phyloP scores from a whole-genome alignment of 2,329 filamentous ascomycete species.

The Verticillium nubilum region DNA sequence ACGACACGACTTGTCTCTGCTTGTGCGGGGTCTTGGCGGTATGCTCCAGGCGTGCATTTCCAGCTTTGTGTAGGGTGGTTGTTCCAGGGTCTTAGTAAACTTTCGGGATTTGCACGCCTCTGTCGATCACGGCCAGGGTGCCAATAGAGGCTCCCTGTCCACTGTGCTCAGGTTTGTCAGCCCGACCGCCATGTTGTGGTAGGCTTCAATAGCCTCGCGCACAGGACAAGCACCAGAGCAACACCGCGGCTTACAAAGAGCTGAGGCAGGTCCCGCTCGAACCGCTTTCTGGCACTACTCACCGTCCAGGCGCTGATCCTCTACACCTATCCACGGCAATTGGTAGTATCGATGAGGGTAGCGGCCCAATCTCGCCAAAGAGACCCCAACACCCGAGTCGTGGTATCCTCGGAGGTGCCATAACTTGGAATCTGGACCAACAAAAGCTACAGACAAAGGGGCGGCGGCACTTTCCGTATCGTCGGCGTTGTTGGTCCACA shows the following conservation, averaged over 20 bases:
- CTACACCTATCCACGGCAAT: not conserved
- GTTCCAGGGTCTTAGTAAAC: not conserved
- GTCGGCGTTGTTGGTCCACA: not conserved
- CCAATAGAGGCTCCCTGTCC: not conserved
- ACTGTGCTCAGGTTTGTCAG: not conserved
- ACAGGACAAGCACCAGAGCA: not conserved
- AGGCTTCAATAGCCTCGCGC: not conserved
- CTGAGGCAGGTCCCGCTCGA: not conserved
- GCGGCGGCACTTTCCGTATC: not conserved
- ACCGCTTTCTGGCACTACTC: not conserved
- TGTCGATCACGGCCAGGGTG: not conserved
- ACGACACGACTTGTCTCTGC: not conserved
- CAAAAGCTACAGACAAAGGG: not conserved
- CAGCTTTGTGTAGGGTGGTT: not conserved
- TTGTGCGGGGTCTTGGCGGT: not conserved
- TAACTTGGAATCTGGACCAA: not conserved
- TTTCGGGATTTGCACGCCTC: not conserved
- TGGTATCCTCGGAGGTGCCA: not conserved
- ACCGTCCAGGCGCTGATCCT: not conserved
- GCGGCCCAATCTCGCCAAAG: not conserved
- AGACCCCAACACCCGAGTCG: not conserved
- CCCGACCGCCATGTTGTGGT: not conserved
- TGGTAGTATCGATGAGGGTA: not conserved
- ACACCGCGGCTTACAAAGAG: not conserved
- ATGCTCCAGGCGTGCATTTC: not conserved